phyloP scores from a whole-genome alignment of 257 asterid species.

The Gentiana dahurica region DNA sequence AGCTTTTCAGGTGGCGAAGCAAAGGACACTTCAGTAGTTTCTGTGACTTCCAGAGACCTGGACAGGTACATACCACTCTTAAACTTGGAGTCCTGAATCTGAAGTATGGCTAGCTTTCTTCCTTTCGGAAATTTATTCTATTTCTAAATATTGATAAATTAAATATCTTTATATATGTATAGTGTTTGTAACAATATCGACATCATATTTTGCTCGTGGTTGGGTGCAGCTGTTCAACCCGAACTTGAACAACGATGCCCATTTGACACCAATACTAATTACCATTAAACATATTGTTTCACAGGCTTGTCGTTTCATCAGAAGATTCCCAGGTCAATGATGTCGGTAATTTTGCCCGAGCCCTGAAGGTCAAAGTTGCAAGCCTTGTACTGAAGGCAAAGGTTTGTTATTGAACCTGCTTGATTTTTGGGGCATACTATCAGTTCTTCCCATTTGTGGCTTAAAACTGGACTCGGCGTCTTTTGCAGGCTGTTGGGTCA shows the following conservation, averaged over 20 bases:
- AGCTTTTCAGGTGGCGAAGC: conserved; percentile 52
- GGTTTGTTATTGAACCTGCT: conserved; percentile 28
- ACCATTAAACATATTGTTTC: background rate
- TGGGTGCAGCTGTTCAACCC: too few species aligned
- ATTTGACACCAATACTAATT: too few species aligned
- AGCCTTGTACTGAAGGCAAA: conserved; percentile 52
- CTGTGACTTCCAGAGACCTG: conserved; percentile 40
- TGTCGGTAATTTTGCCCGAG: conserved; percentile 39
- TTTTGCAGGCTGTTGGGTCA: conserved; percentile 69
- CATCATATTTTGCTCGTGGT: too few species aligned
- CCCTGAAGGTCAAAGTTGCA: conserved; percentile 40
- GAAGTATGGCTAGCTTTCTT: background rate
- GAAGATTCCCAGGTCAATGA: conserved; percentile 72
- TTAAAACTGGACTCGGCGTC: conserved; percentile 4
- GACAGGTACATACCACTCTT: conserved; percentile 46
- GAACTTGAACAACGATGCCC: too few species aligned
- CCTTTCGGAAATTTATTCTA: too few species aligned
- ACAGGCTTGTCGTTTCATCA: conserved; percentile 36
- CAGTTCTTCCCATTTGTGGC: background rate
- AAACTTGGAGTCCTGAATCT: background rate
- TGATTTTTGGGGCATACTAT: background rate
- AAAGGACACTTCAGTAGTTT: conserved; percentile 48
- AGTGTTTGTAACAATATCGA: too few species aligned
- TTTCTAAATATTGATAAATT: too few species aligned
- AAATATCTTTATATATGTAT: too few species aligned